Conservation (phyloP, 768 basidiomycete genomes). For the Cystoderma amianthinum region DNA sequence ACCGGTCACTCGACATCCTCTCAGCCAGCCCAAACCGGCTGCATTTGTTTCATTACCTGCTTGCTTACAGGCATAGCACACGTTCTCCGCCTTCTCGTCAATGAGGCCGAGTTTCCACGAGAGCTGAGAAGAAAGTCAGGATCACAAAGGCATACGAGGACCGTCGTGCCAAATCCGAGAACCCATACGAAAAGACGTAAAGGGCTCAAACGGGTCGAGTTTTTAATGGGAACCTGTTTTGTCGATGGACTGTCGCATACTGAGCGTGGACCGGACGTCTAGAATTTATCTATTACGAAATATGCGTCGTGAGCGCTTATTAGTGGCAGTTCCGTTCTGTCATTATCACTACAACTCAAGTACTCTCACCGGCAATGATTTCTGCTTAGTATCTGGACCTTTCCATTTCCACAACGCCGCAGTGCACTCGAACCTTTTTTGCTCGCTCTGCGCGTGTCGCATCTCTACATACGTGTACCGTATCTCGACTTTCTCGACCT, state of each 20-base stretch:
- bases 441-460: too few species aligned
- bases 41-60: slow-evolving; percentile 7
- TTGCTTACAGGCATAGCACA: background rate
- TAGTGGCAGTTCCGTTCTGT: background rate
- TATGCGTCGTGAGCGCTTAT: background rate
- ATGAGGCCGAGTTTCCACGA: background rate
- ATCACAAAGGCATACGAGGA: background rate
- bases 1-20: slow-evolving; percentile 11
- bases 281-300: slow-evolving; percentile 12
- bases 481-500: too few species aligned
- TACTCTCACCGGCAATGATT: background rate
- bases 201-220: slow-evolving; percentile 40
- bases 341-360: background rate
- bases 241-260: slow-evolving; percentile 30
- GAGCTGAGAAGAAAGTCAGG: background rate
- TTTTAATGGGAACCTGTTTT: slow-evolving; percentile 25
- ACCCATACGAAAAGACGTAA: slow-evolving; percentile 25
- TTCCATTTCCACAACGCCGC: too few species aligned
- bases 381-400: too few species aligned
- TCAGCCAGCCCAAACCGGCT: slow-evolving; percentile 11
- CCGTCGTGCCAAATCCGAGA: slow-evolving; percentile 9
- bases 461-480: too few species aligned
- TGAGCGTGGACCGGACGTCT: slow-evolving; percentile 17
- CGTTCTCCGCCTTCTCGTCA: slow-evolving; percentile 2
- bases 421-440: too few species aligned